These are phyloP conservation scores for Trypanosoma mega DNA, from an alignment of 208 protist species.

Conservation along the genomic window DNA sequence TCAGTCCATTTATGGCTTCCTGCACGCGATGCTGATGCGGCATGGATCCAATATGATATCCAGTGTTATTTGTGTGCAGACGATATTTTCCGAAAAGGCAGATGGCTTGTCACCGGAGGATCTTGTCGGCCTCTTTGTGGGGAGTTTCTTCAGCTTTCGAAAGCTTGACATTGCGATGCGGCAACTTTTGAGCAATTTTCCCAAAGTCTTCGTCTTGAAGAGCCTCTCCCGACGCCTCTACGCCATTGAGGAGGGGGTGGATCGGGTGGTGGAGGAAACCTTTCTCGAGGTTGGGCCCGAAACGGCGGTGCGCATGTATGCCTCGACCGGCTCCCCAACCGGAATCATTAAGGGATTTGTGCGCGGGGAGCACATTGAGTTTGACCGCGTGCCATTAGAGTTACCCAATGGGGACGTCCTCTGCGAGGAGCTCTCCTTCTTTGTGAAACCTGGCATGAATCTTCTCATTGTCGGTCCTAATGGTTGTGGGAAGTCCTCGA, in stretches of 20 bases:
- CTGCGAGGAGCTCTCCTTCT: conserved; percentile 66
- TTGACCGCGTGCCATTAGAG: conserved; percentile 65
- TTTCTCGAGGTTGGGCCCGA: conserved; percentile 13
- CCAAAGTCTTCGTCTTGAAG: conserved; percentile 38
- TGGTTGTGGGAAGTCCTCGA: conserved; percentile 90
- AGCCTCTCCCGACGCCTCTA: conserved; percentile 61
- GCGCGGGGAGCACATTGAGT: conserved; percentile 78
- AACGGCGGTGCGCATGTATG: conserved; percentile 9
- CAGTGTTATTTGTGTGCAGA: conserved; percentile 38
- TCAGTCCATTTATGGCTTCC: conserved; percentile 44
- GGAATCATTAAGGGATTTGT: conserved; percentile 10
- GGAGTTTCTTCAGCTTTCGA: conserved; percentile 41
- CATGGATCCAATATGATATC: conserved; percentile 58
- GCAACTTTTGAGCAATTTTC: conserved; percentile 46
- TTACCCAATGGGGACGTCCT: conserved; percentile 62
- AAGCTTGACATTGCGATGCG: conserved; percentile 45
- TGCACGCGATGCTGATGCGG: conserved; percentile 50
- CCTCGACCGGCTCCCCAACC: not conserved
- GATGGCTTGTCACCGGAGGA: conserved; percentile 15
- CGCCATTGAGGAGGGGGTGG: conserved; percentile 42
- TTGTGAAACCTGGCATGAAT: conserved; percentile 80
- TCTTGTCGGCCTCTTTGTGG: conserved; percentile 24
- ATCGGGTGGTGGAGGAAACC: conserved; percentile 32
- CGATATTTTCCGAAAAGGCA: conserved; percentile 18
- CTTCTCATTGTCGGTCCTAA: conserved; percentile 91